Conservation (phyloP, 1,284 basidiomycete genomes). For the Trametes versicolor region DNA sequence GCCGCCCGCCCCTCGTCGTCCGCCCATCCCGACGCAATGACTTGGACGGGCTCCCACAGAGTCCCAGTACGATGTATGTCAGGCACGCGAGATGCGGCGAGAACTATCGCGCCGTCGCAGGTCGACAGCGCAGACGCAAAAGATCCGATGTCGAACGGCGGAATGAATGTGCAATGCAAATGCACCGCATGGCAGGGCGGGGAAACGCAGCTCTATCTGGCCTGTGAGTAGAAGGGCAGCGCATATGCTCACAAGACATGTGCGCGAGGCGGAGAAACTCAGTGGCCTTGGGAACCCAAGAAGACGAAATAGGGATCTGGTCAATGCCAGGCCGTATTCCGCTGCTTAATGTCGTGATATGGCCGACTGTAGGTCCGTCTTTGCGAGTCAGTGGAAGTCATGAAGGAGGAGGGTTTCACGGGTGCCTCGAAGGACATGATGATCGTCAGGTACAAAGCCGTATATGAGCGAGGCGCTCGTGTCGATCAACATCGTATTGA, state of each 20-base stretch:
- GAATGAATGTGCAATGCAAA: neutral
- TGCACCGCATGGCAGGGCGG: constrained; percentile 15
- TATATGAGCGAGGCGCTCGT: neutral
- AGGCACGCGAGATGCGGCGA: constrained; percentile 7
- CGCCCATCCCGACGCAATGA: constrained; percentile 5
- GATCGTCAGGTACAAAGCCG: constrained; percentile 6
- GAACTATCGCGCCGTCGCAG: neutral
- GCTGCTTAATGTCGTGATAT: neutral
- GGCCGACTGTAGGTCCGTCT: constrained; percentile 17
- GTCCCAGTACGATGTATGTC: neutral
- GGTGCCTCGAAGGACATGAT: neutral
- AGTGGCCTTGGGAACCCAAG: constrained; percentile 2
- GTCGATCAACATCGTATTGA: neutral
- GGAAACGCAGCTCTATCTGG: constrained; percentile 10
- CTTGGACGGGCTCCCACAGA: constrained; percentile 13
- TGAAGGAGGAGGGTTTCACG: neutral
- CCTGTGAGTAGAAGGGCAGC: neutral
- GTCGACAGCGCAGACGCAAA: neutral
- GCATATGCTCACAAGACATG: constrained; percentile 9
- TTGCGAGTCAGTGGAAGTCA: constrained; percentile 25
- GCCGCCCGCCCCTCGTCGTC: constrained; percentile 5
- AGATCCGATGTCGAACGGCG: constrained; percentile 11
- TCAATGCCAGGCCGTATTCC: neutral
- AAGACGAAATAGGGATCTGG: neutral
- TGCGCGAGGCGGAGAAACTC: constrained; percentile 13